A percentile compares a stretch with the other conserved stretches of the same genome.
These are phyloP conservation scores for Aspergillus bridgeri DNA, from an alignment of 495 filamentous ascomycete species.

Conservation along the genomic window DNA sequence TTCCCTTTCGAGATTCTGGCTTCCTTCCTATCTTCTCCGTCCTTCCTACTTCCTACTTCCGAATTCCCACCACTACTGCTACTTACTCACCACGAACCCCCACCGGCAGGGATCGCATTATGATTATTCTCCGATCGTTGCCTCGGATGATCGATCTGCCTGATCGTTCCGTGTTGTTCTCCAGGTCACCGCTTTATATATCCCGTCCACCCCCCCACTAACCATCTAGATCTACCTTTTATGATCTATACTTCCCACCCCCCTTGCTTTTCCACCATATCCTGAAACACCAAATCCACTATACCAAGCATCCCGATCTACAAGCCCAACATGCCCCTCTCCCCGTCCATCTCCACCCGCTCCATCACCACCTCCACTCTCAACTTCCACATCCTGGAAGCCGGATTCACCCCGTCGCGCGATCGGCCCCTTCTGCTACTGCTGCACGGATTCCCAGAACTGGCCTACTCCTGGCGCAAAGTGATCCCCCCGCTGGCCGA, in stretches of 20 bases:
- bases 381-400: conserved; percentile 57
- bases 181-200: neutral
- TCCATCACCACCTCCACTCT: conserved; percentile 30
- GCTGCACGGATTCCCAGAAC: conserved; percentile 64
- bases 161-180: neutral
- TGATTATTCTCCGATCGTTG: neutral
- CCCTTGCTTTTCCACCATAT: no score
- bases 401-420: conserved; percentile 32
- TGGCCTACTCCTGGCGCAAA: conserved; percentile 68
- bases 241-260: neutral
- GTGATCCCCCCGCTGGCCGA: conserved; percentile 53
- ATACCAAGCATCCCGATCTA: no score
- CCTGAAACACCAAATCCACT: no score
- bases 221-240: no score
- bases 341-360: neutral
- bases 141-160: conserved; percentile 7
- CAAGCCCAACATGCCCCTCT: neutral
- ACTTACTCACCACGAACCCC: no score
- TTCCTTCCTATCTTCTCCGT: no score
- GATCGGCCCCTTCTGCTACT: conserved; percentile 56
- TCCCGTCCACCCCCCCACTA: no score
- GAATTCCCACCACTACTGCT: no score
- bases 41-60: no score
- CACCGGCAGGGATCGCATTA: neutral
- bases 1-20: no score